Base-by-base conservation (phyloP, 495 filamentous ascomycete genomes). In the Margaritispora aquatica region DNA sequence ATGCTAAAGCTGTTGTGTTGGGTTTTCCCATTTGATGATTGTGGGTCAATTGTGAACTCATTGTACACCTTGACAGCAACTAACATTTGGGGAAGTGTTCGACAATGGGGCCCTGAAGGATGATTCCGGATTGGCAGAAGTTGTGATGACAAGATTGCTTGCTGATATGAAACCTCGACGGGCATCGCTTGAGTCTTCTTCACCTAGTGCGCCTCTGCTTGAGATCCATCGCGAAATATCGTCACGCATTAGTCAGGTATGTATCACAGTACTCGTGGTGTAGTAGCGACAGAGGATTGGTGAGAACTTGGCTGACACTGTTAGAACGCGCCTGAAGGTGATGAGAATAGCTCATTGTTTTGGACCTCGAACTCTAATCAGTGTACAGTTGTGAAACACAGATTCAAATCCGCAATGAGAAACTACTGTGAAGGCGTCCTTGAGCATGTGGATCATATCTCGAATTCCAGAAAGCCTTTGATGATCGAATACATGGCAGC, bases 381-480 rank as follows among this genome's bases (percentile, higher is more conserved):
- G 5, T 13, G 9, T 4, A 24, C 20, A 55, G 53, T 2, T 44
- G 29, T 55, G 17, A 11, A 55, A 26, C 11, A 23, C 23, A 27
- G 34, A 22, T 55, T 55, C 34, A 20, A 7, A 11, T 15, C 2
- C 19, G 53, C 53, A 19, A 55, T 38, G 53, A 31, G 44, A 17
- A 8, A 24, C 2, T 55, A 55, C 21, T 55, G 53, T 21, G 11
- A 38, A 2, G 53, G 53, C 5, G 20, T 55, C 31, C 9, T 55
- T 44, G 53, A 55, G 7, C 53, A 55, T 55, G 53, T 55, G 5
- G 34, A 20, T 20, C 23, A 44, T 21, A 20, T 36, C 53, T 55
- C 26, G 5, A 31, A 21, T 8, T 27, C n/a, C 1, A 55, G 15
- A 21, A 44, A 4, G 23, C 53, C 53, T 9, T 24, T 19, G 2